Conservation (phyloP, 2,329 filamentous ascomycete species). For the Pseudogymnoascus sp. region DNA sequence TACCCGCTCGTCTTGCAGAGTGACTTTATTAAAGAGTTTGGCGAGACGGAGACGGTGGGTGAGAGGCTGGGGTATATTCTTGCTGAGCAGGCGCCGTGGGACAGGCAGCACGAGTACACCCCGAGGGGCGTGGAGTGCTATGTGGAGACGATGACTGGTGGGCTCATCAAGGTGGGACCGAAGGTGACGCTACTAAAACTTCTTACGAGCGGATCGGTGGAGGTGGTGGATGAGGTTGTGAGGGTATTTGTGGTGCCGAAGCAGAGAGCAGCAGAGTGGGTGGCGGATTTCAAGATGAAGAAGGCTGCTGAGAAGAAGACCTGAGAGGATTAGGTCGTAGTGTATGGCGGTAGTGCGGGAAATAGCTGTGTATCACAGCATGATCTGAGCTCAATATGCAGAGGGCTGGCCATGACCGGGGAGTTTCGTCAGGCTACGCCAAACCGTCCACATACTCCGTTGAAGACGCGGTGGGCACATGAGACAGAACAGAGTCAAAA, state of each 20-base stretch:
- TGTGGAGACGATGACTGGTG: conserved; percentile 73
- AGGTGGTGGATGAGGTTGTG: conserved; percentile 80
- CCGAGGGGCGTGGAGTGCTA: conserved; percentile 69
- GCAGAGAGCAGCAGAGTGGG: conserved; percentile 62
- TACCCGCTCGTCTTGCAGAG: conserved; percentile 77
- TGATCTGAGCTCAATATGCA: neutral
- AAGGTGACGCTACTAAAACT: conserved; percentile 71
- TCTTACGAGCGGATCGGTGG: conserved; percentile 66
- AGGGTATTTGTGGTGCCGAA: conserved; percentile 76
- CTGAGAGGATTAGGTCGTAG: neutral
- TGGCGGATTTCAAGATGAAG: conserved; percentile 74
- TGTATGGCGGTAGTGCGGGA: neutral
- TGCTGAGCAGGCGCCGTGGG: conserved; percentile 69
- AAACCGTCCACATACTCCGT: neutral
- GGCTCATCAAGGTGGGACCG: conserved; percentile 83
- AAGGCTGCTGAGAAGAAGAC: conserved; percentile 43
- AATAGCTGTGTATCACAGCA: neutral
- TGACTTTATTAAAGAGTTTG: conserved; percentile 85
- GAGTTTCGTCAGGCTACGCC: neutral
- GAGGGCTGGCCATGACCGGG: neutral
- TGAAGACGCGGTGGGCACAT: neutral
- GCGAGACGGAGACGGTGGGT: conserved; percentile 64
- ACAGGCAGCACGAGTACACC: conserved; percentile 58
- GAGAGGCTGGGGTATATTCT: conserved; percentile 82
- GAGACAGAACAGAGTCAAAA: neutral